Evolutionary conservation across 371 early-diverging fungal genomes (phyloP).

Genomic region (Haplosporangium sp.): DNA sequence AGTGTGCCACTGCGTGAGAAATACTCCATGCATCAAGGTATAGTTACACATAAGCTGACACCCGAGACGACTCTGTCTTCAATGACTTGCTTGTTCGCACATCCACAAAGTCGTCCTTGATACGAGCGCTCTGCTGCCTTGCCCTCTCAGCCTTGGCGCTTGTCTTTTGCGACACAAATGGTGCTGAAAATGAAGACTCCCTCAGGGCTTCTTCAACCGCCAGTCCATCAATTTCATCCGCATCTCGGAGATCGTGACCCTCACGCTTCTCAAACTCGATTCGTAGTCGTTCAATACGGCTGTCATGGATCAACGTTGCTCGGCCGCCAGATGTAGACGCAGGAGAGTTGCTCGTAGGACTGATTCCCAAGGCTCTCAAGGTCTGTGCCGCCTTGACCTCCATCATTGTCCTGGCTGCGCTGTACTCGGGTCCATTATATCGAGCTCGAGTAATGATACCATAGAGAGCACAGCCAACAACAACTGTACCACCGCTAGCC

Average conservation of each 20-base stretch:
- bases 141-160: constrained; percentile 1
- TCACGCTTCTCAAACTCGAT: constrained; percentile 45
- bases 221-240: constrained; percentile 46
- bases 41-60: not conserved
- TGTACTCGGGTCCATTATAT: constrained; percentile 52
- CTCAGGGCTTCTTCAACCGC: constrained; percentile 33
- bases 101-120: not conserved
- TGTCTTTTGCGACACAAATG: constrained; percentile 21
- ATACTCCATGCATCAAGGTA: too few relatives aligned
- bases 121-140: constrained; percentile 9
- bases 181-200: constrained; percentile 29
- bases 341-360: constrained; percentile 2
- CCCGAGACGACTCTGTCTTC: constrained; percentile 3
- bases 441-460: constrained; percentile 44
- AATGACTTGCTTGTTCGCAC: not conserved
- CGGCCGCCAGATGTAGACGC: not conserved
- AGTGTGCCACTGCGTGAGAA: too few relatives aligned
- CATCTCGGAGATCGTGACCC: constrained; percentile 38
- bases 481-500: constrained; percentile 47
- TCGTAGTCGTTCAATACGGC: constrained; percentile 25
- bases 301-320: constrained; percentile 13
- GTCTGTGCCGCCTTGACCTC: constrained; percentile 25
- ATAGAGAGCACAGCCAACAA: constrained; percentile 53
- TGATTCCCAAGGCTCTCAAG: constrained; percentile 32
- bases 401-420: constrained; percentile 40